Evolutionary conservation across 2,329 filamentous ascomycete species (phyloP).

Genomic region (Fonsecaea pedrosoi): DNA sequence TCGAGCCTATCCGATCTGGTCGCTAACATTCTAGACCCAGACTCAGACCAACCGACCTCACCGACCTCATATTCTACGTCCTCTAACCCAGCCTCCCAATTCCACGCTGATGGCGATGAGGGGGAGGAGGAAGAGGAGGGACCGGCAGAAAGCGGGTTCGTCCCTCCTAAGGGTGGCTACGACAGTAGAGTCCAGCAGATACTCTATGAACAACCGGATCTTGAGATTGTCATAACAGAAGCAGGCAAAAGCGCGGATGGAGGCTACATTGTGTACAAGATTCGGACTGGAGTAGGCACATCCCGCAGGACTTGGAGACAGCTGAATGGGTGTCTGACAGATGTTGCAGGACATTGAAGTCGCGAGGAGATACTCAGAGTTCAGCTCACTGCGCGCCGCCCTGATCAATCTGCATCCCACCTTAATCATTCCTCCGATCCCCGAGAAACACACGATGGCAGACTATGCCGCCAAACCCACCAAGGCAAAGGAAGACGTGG

Average conservation of each 20-base stretch:
- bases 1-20: not conserved
- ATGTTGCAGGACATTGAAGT: constrained; percentile 85
- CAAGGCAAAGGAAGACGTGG: constrained; percentile 94
- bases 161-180: constrained; percentile 81
- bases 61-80: constrained; percentile 75
- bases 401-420: constrained; percentile 92
- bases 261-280: constrained; percentile 96
- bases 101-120: constrained; percentile 66
- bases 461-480: constrained; percentile 98
- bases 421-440: constrained; percentile 93
- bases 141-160: constrained; percentile 56
- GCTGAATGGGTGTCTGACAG: not conserved
- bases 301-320: not conserved
- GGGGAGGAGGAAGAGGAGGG: constrained; percentile 53
- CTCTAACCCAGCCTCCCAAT: constrained; percentile 69
- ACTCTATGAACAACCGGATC: constrained; percentile 89
- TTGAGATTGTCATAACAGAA: constrained; percentile 89
- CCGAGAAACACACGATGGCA: constrained; percentile 98
- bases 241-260: constrained; percentile 95
- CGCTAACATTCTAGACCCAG: constrained; percentile 43
- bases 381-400: constrained; percentile 86
- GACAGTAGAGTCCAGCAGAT: constrained; percentile 97
- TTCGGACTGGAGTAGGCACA: constrained; percentile 80
- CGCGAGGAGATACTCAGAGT: constrained; percentile 93
- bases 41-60: constrained; percentile 66